A percentile compares a stretch with the other conserved stretches of the same genome.
phyloP scores from a whole-genome alignment of 768 basidiomycete species.

The Dacryopinax primogenitus region DNA sequence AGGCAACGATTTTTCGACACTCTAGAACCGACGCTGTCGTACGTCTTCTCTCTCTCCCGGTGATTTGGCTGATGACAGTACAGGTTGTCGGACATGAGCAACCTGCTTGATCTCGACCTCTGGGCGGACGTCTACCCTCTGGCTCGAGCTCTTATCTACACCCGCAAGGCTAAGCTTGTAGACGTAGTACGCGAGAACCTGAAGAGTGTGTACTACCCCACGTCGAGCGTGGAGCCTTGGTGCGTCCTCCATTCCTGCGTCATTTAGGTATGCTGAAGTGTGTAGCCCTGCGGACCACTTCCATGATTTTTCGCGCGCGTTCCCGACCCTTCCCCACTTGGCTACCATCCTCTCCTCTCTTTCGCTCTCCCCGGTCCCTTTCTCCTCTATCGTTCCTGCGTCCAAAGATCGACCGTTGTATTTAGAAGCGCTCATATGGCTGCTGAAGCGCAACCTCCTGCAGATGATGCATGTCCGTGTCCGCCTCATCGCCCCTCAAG shows the following conservation, averaged over 20 bases:
- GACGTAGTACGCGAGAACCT: constrained; percentile 69
- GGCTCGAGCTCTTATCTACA: constrained; percentile 86
- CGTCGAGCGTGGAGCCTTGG: constrained; percentile 51
- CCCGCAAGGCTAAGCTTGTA: constrained; percentile 77
- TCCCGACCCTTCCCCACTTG: constrained; percentile 49
- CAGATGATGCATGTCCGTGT: constrained; percentile 76
- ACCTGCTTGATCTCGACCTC: constrained; percentile 68
- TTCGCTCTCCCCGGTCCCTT: constrained; percentile 51
- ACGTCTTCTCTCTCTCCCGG: constrained; percentile 24
- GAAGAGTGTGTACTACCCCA: constrained; percentile 69
- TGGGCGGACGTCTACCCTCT: constrained; percentile 74
- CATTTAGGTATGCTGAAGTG: constrained; percentile 10
- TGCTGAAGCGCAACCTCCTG: constrained; percentile 76
- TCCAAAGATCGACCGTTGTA: constrained; percentile 58
- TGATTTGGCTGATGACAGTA: neutral
- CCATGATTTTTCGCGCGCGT: constrained; percentile 38
- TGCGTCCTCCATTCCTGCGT: constrained; percentile 30
- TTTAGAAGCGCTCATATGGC: constrained; percentile 77
- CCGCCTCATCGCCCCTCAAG: constrained; percentile 63
- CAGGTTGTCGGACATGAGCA: constrained; percentile 69
- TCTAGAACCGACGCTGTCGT: constrained; percentile 66
- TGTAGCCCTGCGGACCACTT: constrained; percentile 49
- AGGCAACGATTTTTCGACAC: constrained; percentile 48
- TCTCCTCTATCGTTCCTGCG: constrained; percentile 60
- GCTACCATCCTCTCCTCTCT: constrained; percentile 62